These are phyloP conservation scores for Baorangia bicolor DNA, from an alignment of 768 basidiomycete species.

Conservation along the genomic window DNA sequence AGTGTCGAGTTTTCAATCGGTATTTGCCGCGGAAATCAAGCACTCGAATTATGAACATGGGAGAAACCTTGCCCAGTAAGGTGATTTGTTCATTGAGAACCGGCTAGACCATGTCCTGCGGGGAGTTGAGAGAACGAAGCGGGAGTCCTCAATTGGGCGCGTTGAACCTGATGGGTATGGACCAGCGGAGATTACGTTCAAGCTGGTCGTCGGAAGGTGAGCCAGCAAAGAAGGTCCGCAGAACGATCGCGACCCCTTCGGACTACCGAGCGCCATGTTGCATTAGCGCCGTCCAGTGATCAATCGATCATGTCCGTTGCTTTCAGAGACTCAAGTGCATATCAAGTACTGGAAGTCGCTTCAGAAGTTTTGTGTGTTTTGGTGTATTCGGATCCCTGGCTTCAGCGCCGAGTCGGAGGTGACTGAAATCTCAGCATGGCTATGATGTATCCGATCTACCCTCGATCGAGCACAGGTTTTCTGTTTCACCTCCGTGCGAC, in stretches of 20 bases:
- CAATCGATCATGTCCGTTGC: not conserved
- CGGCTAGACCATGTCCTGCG: not conserved
- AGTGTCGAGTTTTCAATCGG: not conserved
- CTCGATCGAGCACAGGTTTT: conserved; percentile 7
- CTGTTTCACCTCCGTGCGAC: conserved; percentile 10
- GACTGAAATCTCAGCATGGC: not conserved
- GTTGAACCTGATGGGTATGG: not conserved
- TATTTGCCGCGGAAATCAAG: not conserved
- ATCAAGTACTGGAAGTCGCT: not conserved
- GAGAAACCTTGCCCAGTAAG: not conserved
- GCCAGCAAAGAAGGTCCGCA: conserved; percentile 15
- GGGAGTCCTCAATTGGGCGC: not conserved
- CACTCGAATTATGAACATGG: not conserved
- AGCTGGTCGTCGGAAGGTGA: conserved; percentile 9
- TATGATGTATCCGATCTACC: not conserved
- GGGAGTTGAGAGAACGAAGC: not conserved
- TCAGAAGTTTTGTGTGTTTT: not conserved
- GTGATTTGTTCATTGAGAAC: not conserved
- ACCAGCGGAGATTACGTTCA: conserved; percentile 20
- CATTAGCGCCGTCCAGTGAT: not conserved
- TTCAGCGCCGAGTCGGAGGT: not conserved
- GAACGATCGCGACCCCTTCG: conserved; percentile 21
- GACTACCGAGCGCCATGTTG: conserved; percentile 5
- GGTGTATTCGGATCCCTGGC: too few relatives aligned
- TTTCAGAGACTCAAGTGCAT: not conserved